Conservation (phyloP, 2,329 filamentous ascomycete species). For the Arthroderma uncinatum region DNA sequence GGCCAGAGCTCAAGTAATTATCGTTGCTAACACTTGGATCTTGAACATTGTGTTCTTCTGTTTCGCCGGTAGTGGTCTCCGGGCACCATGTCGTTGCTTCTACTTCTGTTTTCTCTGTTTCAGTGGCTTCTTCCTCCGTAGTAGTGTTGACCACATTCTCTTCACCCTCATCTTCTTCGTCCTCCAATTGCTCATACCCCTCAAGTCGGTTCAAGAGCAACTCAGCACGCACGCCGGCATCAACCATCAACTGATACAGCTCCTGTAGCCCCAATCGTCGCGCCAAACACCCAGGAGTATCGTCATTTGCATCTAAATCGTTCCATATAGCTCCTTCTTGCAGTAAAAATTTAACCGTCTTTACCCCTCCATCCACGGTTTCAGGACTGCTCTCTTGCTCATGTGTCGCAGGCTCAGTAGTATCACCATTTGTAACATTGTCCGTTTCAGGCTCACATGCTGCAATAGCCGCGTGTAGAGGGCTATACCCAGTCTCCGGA, state of each 20-base stretch:
- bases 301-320: slow-evolving; percentile 71
- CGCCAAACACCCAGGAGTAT: slow-evolving; percentile 87
- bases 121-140: slow-evolving; percentile 5
- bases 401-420: slow-evolving; percentile 15
- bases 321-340: slow-evolving; percentile 95
- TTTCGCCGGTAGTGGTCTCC: background rate
- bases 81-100: background rate
- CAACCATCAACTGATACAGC: slow-evolving; percentile 73
- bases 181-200: slow-evolving; percentile 60
- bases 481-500: slow-evolving; percentile 70
- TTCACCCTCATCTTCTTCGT: slow-evolving; percentile 31
- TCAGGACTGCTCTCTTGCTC: slow-evolving; percentile 21
- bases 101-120: slow-evolving; percentile 5
- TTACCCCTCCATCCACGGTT: slow-evolving; percentile 49
- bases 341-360: slow-evolving; percentile 64
- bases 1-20: slow-evolving; percentile 55
- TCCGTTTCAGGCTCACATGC: slow-evolving; percentile 44
- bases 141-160: too few relatives aligned
- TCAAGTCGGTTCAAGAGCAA: slow-evolving; percentile 72
- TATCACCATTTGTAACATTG: slow-evolving; percentile 17
- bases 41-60: slow-evolving; percentile 11
- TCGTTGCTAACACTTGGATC: slow-evolving; percentile 46
- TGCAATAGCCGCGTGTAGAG: slow-evolving; percentile 83
- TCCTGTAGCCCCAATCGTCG: slow-evolving; percentile 53
- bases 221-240: slow-evolving; percentile 84